Percentiles rank a stretch among this genome's conserved stretches.
These are phyloP conservation scores for Blastocladiella emersonii DNA, from an alignment of 371 early-diverging fungal genomes.

Conservation along the genomic window DNA sequence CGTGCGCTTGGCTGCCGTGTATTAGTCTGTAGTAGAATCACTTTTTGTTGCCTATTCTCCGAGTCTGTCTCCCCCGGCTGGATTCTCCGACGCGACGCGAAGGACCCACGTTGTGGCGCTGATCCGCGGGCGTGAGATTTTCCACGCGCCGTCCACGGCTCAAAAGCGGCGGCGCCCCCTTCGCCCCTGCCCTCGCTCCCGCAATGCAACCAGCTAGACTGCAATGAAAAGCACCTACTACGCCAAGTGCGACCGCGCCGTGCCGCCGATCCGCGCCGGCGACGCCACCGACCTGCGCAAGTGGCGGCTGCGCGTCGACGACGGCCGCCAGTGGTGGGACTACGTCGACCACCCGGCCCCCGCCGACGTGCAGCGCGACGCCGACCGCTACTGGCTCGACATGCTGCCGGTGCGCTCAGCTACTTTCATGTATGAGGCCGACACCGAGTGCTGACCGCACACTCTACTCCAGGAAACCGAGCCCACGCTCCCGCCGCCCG, in stretches of 20 bases:
- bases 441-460: neutral
- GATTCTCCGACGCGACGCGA: too few relatives aligned
- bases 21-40: too few relatives aligned
- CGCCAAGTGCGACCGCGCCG: too few relatives aligned
- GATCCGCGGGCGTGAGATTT: too few relatives aligned
- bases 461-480: slow-evolving; percentile 17
- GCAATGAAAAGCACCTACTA: neutral
- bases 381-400: slow-evolving; percentile 85
- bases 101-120: too few relatives aligned
- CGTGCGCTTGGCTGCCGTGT: too few relatives aligned
- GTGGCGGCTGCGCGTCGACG: slow-evolving; percentile 61
- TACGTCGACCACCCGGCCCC: slow-evolving; percentile 57
- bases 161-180: too few relatives aligned
- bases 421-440: slow-evolving; percentile 7
- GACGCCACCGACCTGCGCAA: slow-evolving; percentile 43
- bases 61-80: too few relatives aligned
- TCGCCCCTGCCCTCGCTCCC: too few relatives aligned
- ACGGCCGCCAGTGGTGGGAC: slow-evolving; percentile 90
- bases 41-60: too few relatives aligned
- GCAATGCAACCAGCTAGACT: too few relatives aligned
- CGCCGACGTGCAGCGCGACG: slow-evolving; percentile 52
- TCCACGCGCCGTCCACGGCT: too few relatives aligned
- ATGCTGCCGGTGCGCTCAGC: neutral
- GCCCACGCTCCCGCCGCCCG: slow-evolving; percentile 26
- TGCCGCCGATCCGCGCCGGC: neutral